A percentile compares a stretch with the other conserved stretches of the same genome.
Conservation (phyloP, 129 eudicot genomes). For the Dittrichia graveolens region DNA sequence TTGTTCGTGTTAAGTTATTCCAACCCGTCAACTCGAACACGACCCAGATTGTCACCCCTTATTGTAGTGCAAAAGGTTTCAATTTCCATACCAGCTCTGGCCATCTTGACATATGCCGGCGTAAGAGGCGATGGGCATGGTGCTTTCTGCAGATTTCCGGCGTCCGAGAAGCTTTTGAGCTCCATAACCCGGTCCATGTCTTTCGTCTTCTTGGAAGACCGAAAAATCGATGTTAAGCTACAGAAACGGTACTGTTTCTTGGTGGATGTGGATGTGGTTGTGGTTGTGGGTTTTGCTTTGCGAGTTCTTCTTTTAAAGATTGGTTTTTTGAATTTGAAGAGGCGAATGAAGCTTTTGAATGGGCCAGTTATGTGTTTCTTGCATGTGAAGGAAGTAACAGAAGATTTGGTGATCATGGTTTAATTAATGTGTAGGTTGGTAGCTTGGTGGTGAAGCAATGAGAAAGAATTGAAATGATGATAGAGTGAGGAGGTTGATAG, state of each 20-base stretch:
- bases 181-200: conserved; percentile 61
- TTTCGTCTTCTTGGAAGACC: conserved; percentile 27
- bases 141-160: conserved; percentile 34
- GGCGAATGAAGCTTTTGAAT: conserved; percentile 45
- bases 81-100: conserved; percentile 19
- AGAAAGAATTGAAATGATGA: conserved; percentile 5
- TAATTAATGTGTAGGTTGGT: background rate
- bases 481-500: conserved; percentile 24
- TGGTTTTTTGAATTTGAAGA: conserved; percentile 56
- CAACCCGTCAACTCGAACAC: no score
- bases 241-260: conserved; percentile 7
- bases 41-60: background rate
- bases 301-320: conserved; percentile 41
- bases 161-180: conserved; percentile 64
- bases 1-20: no score
- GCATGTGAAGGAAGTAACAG: conserved; percentile 48
- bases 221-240: conserved; percentile 31
- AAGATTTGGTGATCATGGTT: conserved; percentile 40
- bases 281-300: conserved; percentile 17
- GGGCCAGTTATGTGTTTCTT: conserved; percentile 58
- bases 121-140: conserved; percentile 57
- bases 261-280: conserved; percentile 1
- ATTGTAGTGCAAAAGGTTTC: background rate
- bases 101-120: conserved; percentile 49
- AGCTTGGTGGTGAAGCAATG: conserved; percentile 15